Evolutionary conservation across 1,284 basidiomycete species (phyloP), one percentile per base, ranked within the genome.

Genomic region (Heterobasidion parviporum): DNA sequence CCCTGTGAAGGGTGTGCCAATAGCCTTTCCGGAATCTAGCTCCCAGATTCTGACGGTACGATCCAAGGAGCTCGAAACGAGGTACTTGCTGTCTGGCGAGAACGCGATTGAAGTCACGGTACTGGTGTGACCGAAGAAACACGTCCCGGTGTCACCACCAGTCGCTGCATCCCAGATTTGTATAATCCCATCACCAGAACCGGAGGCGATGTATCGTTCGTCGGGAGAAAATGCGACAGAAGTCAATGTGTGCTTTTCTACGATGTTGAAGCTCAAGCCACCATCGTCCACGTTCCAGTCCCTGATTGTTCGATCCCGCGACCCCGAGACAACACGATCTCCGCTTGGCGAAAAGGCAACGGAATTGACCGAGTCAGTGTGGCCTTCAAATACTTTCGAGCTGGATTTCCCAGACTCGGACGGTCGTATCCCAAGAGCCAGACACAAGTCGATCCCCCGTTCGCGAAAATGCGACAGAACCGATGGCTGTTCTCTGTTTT

Each of bases 271-370:
- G n/a, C n/a, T 51, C 12, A 8, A 18, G 8, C 35, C 32, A 20
- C 50, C 50, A n/a, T 18, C 35, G 15, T 33, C 47, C 26, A 20
- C 26, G 7, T 32, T 47, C 67, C 67, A 69, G 2, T 70, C 62
- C 10, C 69, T 66, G 49, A 69, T 47, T 2, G 68, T 68, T 2
- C 59, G 59, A 54, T 69, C 67, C 54, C 61, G 63, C 18, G 68
- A 62, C 26, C 59, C 69, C 18, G 65, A 67, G 46, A 65, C 67
- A 16, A 69, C 62, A 33, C 49, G 59, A 8, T 58, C 57, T 49
- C 65, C 61, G 54, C 66, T 56, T 20, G 68, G 62, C 0, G 68
- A 64, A 56, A 68, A 64, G 7, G 65, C 63, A 50, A 69, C 63
- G 53, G 65, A 45, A n/a, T 8, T 8, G 15, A 45, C 48, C 7